Evolutionary conservation across 1,284 basidiomycete species (phyloP).

Genomic region (Cryptococcus hybrid): DNA sequence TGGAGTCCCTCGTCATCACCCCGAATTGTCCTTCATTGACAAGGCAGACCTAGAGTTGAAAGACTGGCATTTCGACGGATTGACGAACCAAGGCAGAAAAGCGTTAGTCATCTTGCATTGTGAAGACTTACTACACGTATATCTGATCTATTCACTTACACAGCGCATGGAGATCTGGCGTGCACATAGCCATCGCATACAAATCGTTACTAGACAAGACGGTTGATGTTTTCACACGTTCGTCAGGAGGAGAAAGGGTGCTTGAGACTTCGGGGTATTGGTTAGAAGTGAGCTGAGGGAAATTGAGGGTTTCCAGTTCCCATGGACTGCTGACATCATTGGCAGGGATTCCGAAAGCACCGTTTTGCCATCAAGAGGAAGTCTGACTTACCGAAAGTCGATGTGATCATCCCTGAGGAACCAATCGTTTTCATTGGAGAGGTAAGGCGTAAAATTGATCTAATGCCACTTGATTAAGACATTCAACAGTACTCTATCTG

Average conservation of each 20-base stretch:
- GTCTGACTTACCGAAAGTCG: slow-evolving; percentile 16
- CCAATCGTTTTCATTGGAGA: not conserved
- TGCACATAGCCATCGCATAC: slow-evolving; percentile 23
- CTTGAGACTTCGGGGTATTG: slow-evolving; percentile 67
- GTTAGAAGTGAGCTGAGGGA: slow-evolving; percentile 56
- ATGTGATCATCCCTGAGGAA: slow-evolving; percentile 39
- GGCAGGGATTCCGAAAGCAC: slow-evolving; percentile 23
- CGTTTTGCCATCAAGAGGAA: slow-evolving; percentile 18
- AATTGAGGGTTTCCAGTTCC: not conserved
- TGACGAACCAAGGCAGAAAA: slow-evolving; percentile 66
- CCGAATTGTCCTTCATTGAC: slow-evolving; percentile 61
- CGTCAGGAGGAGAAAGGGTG: slow-evolving; percentile 62
- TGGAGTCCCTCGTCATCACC: slow-evolving; percentile 35
- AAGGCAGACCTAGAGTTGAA: slow-evolving; percentile 65
- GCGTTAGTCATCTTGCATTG: slow-evolving; percentile 57
- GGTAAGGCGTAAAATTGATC: not conserved
- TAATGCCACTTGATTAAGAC: slow-evolving; percentile 19
- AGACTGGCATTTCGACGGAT: slow-evolving; percentile 52
- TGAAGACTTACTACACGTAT: not conserved
- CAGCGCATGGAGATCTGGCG: slow-evolving; percentile 39
- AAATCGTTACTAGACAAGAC: slow-evolving; percentile 40
- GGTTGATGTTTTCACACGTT: slow-evolving; percentile 64
- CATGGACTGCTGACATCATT: not conserved
- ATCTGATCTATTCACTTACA: not conserved
- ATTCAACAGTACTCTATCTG: slow-evolving; percentile 71